Base-by-base conservation (phyloP, 2,329 filamentous ascomycete genomes). In the Penicillium fuscoglaucum region DNA sequence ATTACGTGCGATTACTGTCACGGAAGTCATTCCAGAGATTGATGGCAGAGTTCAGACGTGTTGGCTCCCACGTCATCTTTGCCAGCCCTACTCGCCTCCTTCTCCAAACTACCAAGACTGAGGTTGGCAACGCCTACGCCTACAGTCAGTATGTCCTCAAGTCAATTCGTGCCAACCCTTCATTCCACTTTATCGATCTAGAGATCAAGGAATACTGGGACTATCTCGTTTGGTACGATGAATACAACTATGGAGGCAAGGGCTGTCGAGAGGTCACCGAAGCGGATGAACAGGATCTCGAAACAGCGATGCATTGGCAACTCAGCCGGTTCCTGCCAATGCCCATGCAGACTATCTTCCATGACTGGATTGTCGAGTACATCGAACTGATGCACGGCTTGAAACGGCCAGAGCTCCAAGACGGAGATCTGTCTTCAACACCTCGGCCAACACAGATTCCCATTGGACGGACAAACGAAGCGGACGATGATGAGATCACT, bases 181-280 rank as follows among this genome's bases (percentile, higher is more conserved):
- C 97, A 0, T 99, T 99, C 78, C 91, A 97, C 74, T 99, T 99
- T 72, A 87, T 99, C 62, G 95, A 99, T 68, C 82, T 99, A 3
- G 91, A 97, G 68, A 95, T 99, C 75, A 96, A 93, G 66, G 95
- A 99, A 73, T 99, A 97, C 76, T 99, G 95, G 95, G 95, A 99
- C 74, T 98, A 97, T 69, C 86, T 99, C 0, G 87, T 97, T 4
- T 99, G 95, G 95, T 98, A 98, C 66, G 95, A 99, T 67, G 91
- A 97, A 76, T 97, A 93, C 82, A 99, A 99, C 79, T 98, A 98
- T 69, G 96, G 95, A 55, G 95, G 95, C 60, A 96, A 96, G 70
- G 95, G 90, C 4, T 96, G 91, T 65, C 86, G 88, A 50, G 86
- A 95, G 68, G 90, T 97, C 4, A 82, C 89, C 8, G 87, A 87